phyloP scores from a whole-genome alignment of 2,329 filamentous ascomycete genomes.

The Trichoderma sp. region DNA sequence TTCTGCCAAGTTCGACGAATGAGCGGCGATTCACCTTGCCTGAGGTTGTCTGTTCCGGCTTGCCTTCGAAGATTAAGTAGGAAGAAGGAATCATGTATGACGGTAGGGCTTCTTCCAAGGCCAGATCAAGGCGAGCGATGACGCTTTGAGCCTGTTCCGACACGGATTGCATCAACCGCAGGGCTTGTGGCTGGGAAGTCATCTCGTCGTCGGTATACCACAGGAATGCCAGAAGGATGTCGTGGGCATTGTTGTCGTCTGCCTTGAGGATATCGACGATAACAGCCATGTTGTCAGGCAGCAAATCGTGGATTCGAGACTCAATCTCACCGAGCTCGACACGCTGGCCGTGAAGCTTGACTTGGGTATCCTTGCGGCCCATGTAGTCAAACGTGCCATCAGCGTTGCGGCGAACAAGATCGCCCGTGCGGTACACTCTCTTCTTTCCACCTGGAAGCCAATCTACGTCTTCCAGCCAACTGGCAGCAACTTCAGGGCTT shows the following conservation, averaged over 20 bases:
- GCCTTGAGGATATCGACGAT: conserved; percentile 15
- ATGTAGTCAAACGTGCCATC: conserved; percentile 23
- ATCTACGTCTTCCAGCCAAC: conserved; percentile 26
- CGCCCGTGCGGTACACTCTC: conserved; percentile 20
- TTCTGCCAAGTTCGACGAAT: background rate
- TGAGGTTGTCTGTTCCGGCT: conserved; percentile 29
- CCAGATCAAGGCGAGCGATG: conserved; percentile 27
- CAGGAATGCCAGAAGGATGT: background rate
- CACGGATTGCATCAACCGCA: conserved; percentile 24
- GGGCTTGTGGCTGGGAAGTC: background rate
- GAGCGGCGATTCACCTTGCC: conserved; percentile 29
- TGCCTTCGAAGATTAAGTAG: conserved; percentile 30
- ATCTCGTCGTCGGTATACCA: conserved; percentile 2
- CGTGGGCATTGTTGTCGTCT: conserved; percentile 7
- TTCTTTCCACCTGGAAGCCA: background rate
- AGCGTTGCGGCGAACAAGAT: conserved; percentile 9
- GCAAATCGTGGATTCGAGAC: background rate
- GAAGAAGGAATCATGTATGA: conserved; percentile 32
- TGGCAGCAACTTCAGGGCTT: conserved; percentile 2
- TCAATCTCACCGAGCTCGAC: conserved; percentile 28
- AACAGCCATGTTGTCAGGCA: background rate
- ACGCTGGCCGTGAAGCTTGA: conserved; percentile 23
- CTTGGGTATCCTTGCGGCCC: conserved; percentile 22
- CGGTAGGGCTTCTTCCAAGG: conserved; percentile 25
- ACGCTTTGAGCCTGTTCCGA: background rate